A percentile compares a stretch with the other conserved stretches of the same genome.
Conservation (phyloP, 2,329 filamentous ascomycete species). For the Raffaelea arxii region DNA sequence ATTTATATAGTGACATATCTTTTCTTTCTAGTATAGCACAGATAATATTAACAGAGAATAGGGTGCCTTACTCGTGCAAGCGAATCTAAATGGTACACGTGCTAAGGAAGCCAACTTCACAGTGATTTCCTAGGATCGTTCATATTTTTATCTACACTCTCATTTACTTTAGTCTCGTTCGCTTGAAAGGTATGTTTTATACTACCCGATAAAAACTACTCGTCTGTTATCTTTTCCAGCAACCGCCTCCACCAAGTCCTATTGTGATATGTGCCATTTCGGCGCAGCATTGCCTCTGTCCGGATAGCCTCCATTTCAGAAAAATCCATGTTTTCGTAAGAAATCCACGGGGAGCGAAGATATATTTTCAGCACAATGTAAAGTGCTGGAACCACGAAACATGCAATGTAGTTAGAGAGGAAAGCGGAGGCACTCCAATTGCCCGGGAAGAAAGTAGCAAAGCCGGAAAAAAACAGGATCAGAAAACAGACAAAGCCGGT, state of each 20-base stretch:
- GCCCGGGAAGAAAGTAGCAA: constrained; percentile 57
- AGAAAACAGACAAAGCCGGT: constrained; percentile 49
- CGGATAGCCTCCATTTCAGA: constrained; percentile 2
- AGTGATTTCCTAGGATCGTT: too few species aligned
- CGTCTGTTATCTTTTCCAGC: constrained; percentile 1
- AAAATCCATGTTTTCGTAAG: constrained; percentile 5
- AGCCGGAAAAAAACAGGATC: constrained; percentile 62
- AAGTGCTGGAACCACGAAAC: constrained; percentile 1
- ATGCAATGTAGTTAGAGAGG: constrained; percentile 27
- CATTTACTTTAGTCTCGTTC: too few species aligned
- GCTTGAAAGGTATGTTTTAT: too few species aligned
- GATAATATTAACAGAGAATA: too few species aligned
- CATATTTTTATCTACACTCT: too few species aligned
- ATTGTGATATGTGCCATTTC: neutral
- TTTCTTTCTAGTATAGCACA: too few species aligned
- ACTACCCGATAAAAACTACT: too few species aligned
- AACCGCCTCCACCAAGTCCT: neutral
- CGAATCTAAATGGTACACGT: too few species aligned
- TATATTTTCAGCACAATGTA: constrained; percentile 1
- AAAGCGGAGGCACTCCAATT: constrained; percentile 19
- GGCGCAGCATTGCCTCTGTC: neutral
- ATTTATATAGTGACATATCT: too few species aligned
- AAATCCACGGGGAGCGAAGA: constrained; percentile 55
- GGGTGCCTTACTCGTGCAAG: too few species aligned
- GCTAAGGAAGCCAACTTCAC: too few species aligned